A percentile compares a stretch with the other conserved stretches of the same genome.
Conservation (phyloP, 176 grass and related monocot species). For the Aegilops umbellulata region DNA sequence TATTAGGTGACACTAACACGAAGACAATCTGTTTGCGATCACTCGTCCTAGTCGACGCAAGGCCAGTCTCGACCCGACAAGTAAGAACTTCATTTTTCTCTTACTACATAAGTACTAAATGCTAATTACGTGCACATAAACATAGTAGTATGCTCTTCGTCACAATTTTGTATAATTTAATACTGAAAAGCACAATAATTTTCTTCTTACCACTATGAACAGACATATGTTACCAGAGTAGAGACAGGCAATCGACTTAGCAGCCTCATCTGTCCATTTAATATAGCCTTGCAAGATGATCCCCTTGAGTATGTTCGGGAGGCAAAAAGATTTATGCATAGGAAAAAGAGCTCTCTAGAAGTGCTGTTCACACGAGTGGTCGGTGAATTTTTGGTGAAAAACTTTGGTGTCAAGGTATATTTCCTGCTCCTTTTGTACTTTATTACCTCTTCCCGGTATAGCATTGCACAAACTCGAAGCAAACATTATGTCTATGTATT, state of each 20-base stretch:
- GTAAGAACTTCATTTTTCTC: neutral
- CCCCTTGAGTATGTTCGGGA: neutral
- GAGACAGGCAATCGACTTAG: neutral
- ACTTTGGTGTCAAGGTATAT: neutral
- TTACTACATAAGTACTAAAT: neutral
- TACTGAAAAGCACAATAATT: neutral
- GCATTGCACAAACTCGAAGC: neutral
- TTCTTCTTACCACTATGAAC: neutral
- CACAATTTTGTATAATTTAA: neutral
- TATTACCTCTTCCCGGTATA: neutral
- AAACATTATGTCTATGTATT: neutral
- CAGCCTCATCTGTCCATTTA: neutral
- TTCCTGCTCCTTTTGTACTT: neutral
- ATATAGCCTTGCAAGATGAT: neutral
- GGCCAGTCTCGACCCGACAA: neutral
- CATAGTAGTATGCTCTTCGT: neutral
- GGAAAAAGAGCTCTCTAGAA: neutral
- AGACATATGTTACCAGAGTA: neutral
- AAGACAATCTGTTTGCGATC: neutral
- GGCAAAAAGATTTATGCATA: neutral
- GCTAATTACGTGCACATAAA: neutral
- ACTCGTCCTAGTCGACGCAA: neutral
- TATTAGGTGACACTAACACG: neutral
- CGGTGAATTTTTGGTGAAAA: neutral
- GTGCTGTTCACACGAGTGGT: neutral